These are phyloP conservation scores for Gamarada debralockiae DNA, from an alignment of 495 filamentous ascomycete species.

Conservation along the genomic window DNA sequence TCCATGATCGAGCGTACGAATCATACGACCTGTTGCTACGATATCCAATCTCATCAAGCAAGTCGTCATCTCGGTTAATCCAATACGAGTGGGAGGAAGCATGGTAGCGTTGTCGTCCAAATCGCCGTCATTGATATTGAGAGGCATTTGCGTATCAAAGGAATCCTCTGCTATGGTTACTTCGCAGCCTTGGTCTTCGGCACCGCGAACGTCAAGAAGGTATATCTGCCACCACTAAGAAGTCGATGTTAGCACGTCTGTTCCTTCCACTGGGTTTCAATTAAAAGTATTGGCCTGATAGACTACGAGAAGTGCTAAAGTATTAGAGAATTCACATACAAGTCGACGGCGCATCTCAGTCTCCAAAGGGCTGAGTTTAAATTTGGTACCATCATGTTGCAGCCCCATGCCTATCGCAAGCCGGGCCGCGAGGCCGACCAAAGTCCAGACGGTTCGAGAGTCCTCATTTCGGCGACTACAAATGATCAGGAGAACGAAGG, in stretches of 20 bases:
- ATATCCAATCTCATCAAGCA: background rate
- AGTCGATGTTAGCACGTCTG: background rate
- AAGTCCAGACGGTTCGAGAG: background rate
- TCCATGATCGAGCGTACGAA: background rate
- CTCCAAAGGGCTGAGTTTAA: background rate
- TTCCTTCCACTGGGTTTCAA: too few relatives aligned
- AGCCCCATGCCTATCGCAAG: background rate
- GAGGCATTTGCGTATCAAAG: background rate
- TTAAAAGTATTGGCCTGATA: too few relatives aligned
- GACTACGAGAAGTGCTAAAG: too few relatives aligned
- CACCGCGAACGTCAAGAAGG: background rate
- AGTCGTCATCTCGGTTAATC: background rate
- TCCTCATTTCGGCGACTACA: background rate
- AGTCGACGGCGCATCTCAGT: background rate
- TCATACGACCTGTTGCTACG: background rate
- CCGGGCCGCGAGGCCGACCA: background rate
- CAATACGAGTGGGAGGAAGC: background rate
- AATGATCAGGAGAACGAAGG: background rate
- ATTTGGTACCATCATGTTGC: too few relatives aligned
- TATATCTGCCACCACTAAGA: background rate
- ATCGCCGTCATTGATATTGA: background rate
- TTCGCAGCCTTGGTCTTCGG: background rate
- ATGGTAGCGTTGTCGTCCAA: background rate
- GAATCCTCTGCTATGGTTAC: background rate
- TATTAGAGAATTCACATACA: background rate